These are phyloP conservation scores for Chlorophyllum brunneum DNA, from an alignment of 768 basidiomycete genomes.

Conservation along the genomic window DNA sequence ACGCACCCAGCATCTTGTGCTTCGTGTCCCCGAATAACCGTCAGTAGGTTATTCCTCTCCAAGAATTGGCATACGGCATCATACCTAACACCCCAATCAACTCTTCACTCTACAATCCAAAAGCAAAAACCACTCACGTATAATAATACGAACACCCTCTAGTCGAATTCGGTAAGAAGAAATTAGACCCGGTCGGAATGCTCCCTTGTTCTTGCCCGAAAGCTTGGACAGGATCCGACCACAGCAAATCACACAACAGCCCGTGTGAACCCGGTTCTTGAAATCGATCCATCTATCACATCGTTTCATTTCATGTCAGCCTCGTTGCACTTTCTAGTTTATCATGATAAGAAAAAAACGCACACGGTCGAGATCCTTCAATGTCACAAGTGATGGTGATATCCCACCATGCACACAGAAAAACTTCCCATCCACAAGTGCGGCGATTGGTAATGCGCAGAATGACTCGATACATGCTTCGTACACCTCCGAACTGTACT, in stretches of 20 bases:
- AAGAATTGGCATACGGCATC: slow-evolving; percentile 91
- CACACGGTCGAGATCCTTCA: slow-evolving; percentile 55
- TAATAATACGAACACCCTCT: slow-evolving; percentile 91
- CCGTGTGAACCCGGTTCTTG: slow-evolving; percentile 91
- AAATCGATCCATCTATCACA: slow-evolving; percentile 78
- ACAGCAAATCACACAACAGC: slow-evolving; percentile 89
- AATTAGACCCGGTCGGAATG: slow-evolving; percentile 55
- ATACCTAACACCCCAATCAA: slow-evolving; percentile 38
- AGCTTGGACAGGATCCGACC: slow-evolving; percentile 90
- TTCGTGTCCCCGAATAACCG: slow-evolving; percentile 94
- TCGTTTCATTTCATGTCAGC: not conserved
- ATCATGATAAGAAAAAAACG: not conserved
- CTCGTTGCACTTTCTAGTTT: not conserved
- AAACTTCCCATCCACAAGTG: slow-evolving; percentile 91
- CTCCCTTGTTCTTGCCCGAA: slow-evolving; percentile 78
- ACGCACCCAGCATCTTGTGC: slow-evolving; percentile 92
- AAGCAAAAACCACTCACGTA: slow-evolving; percentile 55
- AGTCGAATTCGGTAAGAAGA: slow-evolving; percentile 76
- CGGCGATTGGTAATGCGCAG: slow-evolving; percentile 85
- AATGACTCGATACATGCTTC: slow-evolving; percentile 92
- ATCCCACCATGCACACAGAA: slow-evolving; percentile 98
- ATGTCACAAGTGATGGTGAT: slow-evolving; percentile 76
- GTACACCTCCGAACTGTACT: slow-evolving; percentile 83
- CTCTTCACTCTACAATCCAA: not conserved
- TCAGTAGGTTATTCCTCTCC: slow-evolving; percentile 86